Percentiles rank a stretch among this genome's conserved stretches.
Evolutionary conservation across 164 flowering plant genomes (phyloP).

Genomic region (Tetracentron sinense): DNA sequence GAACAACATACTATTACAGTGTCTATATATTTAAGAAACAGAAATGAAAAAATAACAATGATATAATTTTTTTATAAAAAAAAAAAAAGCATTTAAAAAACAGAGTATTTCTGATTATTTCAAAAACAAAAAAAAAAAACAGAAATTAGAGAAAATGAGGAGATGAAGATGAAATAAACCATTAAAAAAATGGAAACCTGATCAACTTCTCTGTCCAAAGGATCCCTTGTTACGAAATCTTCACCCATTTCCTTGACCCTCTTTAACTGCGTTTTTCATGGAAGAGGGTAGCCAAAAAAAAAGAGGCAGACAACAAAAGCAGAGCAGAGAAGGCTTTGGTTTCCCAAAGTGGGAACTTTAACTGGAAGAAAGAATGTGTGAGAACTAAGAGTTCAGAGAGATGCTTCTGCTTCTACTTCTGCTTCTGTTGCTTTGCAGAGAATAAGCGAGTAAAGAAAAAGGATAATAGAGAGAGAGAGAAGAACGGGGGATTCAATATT

Average conservation of each 20-base stretch:
- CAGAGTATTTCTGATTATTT: background rate
- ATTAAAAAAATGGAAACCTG: conserved; percentile 31
- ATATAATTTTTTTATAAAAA: too few relatives aligned
- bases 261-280: conserved; percentile 14
- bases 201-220: conserved; percentile 37
- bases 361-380: conserved; percentile 24
- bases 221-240: conserved; percentile 21
- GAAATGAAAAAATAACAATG: background rate
- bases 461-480: background rate
- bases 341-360: conserved; percentile 21
- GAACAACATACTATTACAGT: background rate
- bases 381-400: conserved; percentile 12
- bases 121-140: background rate
- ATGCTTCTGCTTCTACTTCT: background rate
- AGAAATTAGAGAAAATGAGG: background rate
- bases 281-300: conserved; percentile 7
- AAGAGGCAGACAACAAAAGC: conserved; percentile 8
- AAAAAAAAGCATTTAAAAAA: background rate
- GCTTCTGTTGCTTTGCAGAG: conserved; percentile 18
- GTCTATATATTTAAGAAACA: background rate
- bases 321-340: conserved; percentile 17
- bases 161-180: conserved; percentile 1
- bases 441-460: too few relatives aligned
- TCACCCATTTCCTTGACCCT: conserved; percentile 27
- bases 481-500: too few relatives aligned